These are phyloP conservation scores for Boletus vinaceobasis DNA, from an alignment of 768 basidiomycete genomes.

Conservation along the genomic window DNA sequence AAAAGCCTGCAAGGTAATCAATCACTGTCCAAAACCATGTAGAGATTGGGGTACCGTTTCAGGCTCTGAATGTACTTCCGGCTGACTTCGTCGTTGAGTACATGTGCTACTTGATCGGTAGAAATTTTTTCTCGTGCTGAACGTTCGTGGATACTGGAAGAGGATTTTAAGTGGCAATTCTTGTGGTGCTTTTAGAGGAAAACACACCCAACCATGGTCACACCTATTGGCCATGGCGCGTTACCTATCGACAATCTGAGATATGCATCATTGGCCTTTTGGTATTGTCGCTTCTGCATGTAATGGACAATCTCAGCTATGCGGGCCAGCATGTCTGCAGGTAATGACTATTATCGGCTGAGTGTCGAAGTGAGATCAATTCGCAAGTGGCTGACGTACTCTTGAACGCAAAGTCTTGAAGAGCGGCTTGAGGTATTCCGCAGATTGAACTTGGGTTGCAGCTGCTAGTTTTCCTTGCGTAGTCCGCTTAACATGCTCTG, in stretches of 20 bases:
- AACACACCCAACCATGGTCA: conserved; percentile 96
- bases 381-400: conserved; percentile 44
- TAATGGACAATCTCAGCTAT: conserved; percentile 93
- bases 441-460: conserved; percentile 93
- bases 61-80: conserved; percentile 98
- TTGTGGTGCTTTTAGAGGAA: not conserved
- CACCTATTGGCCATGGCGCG: conserved; percentile 99
- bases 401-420: conserved; percentile 88
- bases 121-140: conserved; percentile 98
- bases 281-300: conserved; percentile 96
- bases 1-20: conserved; percentile 57
- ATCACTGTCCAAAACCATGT: not conserved
- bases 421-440: conserved; percentile 93
- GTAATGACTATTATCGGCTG: conserved; percentile 55
- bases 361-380: conserved; percentile 3
- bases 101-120: conserved; percentile 95
- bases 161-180: not conserved
- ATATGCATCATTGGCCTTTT: conserved; percentile 95
- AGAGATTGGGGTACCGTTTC: conserved; percentile 63
- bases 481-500: conserved; percentile 83
- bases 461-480: conserved; percentile 92
- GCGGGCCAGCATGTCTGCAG: conserved; percentile 77
- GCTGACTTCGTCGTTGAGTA: conserved; percentile 97
- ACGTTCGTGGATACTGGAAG: conserved; percentile 87
- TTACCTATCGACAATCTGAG: conserved; percentile 96